A percentile compares a stretch with the other conserved stretches of the same genome.
Conservation (phyloP, 768 basidiomycete genomes). For the Auricularia heimuer region DNA sequence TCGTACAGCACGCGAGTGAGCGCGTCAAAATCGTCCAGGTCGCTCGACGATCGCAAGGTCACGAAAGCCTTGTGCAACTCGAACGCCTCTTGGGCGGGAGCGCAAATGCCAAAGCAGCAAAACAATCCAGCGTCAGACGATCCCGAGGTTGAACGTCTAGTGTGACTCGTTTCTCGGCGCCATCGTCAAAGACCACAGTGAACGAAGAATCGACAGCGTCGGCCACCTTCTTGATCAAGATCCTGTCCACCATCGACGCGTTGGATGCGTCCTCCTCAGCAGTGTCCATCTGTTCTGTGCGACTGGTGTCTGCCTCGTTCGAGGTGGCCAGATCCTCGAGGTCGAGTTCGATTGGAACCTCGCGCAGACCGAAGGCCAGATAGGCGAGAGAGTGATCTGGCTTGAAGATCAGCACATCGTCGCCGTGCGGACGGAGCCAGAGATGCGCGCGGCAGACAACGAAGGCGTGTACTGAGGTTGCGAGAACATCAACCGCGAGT, state of each 20-base stretch:
- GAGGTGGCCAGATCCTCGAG: neutral
- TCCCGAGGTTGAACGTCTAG: slow-evolving; percentile 51
- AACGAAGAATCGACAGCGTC: slow-evolving; percentile 43
- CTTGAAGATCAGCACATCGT: slow-evolving; percentile 61
- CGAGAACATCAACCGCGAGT: slow-evolving; percentile 47
- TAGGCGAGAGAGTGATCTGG: slow-evolving; percentile 45
- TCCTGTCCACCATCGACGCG: slow-evolving; percentile 11
- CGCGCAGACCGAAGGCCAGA: slow-evolving; percentile 50
- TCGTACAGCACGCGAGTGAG: slow-evolving; percentile 43
- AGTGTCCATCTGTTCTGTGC: neutral
- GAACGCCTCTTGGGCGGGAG: slow-evolving; percentile 49
- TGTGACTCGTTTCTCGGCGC: slow-evolving; percentile 33
- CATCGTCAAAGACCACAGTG: slow-evolving; percentile 45
- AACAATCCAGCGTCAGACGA: slow-evolving; percentile 43
- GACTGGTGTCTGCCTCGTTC: slow-evolving; percentile 4
- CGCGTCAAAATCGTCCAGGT: slow-evolving; percentile 46
- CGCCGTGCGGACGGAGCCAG: slow-evolving; percentile 49
- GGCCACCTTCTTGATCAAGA: slow-evolving; percentile 33
- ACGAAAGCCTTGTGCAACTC: slow-evolving; percentile 47
- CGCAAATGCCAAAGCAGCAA: slow-evolving; percentile 53
- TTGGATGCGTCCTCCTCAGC: slow-evolving; percentile 5
- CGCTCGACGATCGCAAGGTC: slow-evolving; percentile 12
- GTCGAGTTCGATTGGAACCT: slow-evolving; percentile 13
- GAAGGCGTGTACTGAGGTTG: slow-evolving; percentile 35
- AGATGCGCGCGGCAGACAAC: slow-evolving; percentile 45